phyloP scores from a whole-genome alignment of 73 alveolate species.

The Paramecium biaurelia region DNA sequence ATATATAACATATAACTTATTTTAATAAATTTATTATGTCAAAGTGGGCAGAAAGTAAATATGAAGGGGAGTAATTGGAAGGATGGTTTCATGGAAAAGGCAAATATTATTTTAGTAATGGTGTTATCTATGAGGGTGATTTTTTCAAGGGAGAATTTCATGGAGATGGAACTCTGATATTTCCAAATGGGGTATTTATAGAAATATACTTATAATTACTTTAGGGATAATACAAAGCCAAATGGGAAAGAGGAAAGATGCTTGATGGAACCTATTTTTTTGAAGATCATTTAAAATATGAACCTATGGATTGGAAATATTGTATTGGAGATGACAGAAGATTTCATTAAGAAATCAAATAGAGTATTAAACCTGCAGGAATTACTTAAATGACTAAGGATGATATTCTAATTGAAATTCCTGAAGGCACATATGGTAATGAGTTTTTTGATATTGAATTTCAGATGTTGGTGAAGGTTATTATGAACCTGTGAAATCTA shows the following conservation, averaged over 20 bases:
- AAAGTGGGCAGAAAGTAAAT: slow-evolving; percentile 58
- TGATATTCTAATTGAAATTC: slow-evolving; percentile 75
- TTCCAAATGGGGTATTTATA: slow-evolving; percentile 74
- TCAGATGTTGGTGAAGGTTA: slow-evolving; percentile 90
- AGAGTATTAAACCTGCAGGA: slow-evolving; percentile 86
- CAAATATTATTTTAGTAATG: slow-evolving; percentile 83
- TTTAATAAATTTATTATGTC: not conserved
- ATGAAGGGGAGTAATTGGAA: slow-evolving; percentile 52
- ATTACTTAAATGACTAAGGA: slow-evolving; percentile 82
- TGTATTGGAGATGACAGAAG: slow-evolving; percentile 86
- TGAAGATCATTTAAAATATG: slow-evolving; percentile 82
- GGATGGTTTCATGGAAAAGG: slow-evolving; percentile 81
- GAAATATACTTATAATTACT: not conserved
- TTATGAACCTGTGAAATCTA: slow-evolving; percentile 93
- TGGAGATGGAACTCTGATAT: slow-evolving; percentile 90
- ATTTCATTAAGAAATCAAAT: slow-evolving; percentile 81
- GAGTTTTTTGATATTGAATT: not conserved
- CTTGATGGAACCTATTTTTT: slow-evolving; percentile 85
- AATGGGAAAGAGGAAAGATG: slow-evolving; percentile 87
- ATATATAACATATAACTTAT: not conserved
- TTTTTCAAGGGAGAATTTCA: slow-evolving; percentile 94
- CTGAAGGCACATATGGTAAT: slow-evolving; percentile 92
- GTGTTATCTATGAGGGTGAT: slow-evolving; percentile 90
- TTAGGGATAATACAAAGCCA: slow-evolving; percentile 86
- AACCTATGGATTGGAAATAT: slow-evolving; percentile 82